Evolutionary conservation across 352 stramenopile genomes (phyloP).

Genomic region (Pythium coloratum): DNA sequence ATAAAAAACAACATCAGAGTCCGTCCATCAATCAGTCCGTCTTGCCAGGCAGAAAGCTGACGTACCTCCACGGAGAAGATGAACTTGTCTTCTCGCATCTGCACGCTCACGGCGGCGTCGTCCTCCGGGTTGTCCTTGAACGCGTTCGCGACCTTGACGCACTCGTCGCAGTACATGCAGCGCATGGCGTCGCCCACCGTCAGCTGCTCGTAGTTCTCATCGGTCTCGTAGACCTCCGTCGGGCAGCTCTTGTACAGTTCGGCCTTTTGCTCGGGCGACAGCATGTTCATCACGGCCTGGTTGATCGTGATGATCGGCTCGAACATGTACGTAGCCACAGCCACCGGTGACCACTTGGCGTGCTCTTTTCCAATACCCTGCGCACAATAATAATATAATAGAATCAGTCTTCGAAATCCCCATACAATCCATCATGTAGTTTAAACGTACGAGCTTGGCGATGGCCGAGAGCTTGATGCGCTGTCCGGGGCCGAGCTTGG

Average conservation of each 20-base stretch:
- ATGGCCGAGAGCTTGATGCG: slow-evolving; percentile 94
- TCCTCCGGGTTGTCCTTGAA: slow-evolving; percentile 96
- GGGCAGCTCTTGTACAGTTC: slow-evolving; percentile 95
- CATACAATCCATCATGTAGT: too few relatives aligned
- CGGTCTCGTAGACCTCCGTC: slow-evolving; percentile 93
- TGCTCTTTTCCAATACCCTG: slow-evolving; percentile 97
- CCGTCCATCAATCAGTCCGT: not conserved
- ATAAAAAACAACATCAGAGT: not conserved
- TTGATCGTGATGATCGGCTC: slow-evolving; percentile 91
- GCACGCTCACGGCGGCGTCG: slow-evolving; percentile 91
- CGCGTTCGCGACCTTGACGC: slow-evolving; percentile 90
- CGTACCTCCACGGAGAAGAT: slow-evolving; percentile 95
- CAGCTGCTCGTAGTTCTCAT: slow-evolving; percentile 88
- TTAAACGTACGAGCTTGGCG: slow-evolving; percentile 73
- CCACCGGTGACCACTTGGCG: slow-evolving; percentile 96
- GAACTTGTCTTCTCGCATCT: slow-evolving; percentile 92
- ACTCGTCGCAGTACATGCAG: slow-evolving; percentile 96
- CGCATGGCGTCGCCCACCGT: slow-evolving; percentile 69
- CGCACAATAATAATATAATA: not conserved
- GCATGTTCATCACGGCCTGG: slow-evolving; percentile 91
- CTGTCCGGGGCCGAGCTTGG: slow-evolving; percentile 95
- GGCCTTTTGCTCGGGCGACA: slow-evolving; percentile 93
- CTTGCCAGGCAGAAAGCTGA: not conserved
- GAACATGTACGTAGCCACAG: slow-evolving; percentile 94
- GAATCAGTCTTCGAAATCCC: too few relatives aligned